phyloP scores from a whole-genome alignment of 371 early-diverging fungal species.

The Lichtheimia hyalospora region DNA sequence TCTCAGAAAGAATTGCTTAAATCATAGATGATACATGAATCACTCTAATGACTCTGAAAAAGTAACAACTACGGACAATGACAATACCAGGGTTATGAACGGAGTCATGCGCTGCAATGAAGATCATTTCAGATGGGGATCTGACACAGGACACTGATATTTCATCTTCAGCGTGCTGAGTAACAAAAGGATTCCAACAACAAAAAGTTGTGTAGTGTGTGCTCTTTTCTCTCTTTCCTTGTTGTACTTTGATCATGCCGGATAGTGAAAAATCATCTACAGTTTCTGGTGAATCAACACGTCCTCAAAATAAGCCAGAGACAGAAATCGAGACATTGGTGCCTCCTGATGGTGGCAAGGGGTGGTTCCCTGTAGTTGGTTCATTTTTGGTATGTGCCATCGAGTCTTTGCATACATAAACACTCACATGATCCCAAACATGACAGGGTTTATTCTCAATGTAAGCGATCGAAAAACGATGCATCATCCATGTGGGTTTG shows the following conservation, averaged over 20 bases:
- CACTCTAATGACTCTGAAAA: no score
- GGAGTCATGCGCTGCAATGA: no score
- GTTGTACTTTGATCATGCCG: not conserved
- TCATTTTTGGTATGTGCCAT: conserved; percentile 37
- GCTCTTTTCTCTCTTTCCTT: not conserved
- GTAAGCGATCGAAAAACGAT: conserved; percentile 9
- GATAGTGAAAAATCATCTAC: not conserved
- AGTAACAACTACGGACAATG: no score
- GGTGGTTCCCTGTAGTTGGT: conserved; percentile 45
- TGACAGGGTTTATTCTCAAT: conserved; percentile 23
- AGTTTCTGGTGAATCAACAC: not conserved
- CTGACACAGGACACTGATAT: no score
- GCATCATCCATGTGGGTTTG: not conserved
- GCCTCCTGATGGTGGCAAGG: conserved; percentile 37
- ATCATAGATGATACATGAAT: no score
- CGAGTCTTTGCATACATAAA: not conserved
- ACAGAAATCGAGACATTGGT: conserved; percentile 2
- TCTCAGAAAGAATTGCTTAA: no score
- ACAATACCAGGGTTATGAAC: no score
- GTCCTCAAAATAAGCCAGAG: not conserved
- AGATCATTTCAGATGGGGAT: no score
- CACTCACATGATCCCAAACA: not conserved
- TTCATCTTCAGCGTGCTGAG: no score
- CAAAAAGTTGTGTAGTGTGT: not conserved
- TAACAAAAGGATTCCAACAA: not conserved